Conservation (phyloP, 2,329 filamentous ascomycete genomes). For the Sclerotinia nivalis region DNA sequence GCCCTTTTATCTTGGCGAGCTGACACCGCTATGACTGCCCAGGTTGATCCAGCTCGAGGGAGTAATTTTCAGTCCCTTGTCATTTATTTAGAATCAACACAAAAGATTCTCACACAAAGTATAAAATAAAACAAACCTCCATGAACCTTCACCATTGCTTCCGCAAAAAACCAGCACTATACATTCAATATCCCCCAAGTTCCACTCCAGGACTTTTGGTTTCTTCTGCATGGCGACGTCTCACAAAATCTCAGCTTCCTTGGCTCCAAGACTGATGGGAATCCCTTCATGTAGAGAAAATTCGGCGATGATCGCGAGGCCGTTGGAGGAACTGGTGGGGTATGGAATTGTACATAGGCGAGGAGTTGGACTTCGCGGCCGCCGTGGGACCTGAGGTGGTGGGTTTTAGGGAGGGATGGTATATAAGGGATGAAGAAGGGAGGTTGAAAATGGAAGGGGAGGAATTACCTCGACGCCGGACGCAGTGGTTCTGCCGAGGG, state of each 20-base stretch:
- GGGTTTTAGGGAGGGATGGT: no score
- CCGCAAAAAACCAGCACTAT: constrained; percentile 72
- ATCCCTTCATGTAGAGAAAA: constrained; percentile 64
- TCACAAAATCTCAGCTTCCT: constrained; percentile 69
- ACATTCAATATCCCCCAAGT: constrained; percentile 78
- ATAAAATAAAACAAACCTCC: neutral
- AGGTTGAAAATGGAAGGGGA: neutral
- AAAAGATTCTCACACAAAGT: neutral
- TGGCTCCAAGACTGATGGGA: constrained; percentile 75
- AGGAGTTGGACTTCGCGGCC: constrained; percentile 73
- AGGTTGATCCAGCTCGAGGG: constrained; percentile 61
- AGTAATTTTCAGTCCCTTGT: constrained; percentile 56
- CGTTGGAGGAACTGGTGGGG: constrained; percentile 59
- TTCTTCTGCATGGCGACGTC: constrained; percentile 67
- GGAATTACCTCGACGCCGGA: constrained; percentile 4
- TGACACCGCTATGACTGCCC: no score
- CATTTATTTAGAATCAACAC: constrained; percentile 43
- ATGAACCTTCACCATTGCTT: constrained; percentile 52
- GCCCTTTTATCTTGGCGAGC: constrained; percentile 69
- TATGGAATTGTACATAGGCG: constrained; percentile 63
- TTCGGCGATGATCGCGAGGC: constrained; percentile 69
- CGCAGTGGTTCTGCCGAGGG: neutral
- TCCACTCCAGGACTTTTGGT: constrained; percentile 68
- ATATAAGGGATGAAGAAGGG: fast-evolving
- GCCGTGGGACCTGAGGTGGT: constrained; percentile 55